Base-by-base conservation (phyloP, 75 land plant genomes). In the Ceratopteris richardii region DNA sequence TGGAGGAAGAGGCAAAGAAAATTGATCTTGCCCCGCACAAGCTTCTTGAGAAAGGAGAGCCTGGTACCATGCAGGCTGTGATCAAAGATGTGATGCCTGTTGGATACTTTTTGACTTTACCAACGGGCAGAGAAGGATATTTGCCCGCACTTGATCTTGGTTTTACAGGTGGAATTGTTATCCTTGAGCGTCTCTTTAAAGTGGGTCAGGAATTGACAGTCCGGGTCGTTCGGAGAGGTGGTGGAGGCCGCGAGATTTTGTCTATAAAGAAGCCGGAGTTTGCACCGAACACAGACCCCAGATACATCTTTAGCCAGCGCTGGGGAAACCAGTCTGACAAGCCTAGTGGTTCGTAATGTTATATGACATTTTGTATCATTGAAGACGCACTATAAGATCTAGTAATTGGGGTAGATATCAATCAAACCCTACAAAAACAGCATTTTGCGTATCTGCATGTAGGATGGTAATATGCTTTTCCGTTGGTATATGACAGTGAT, bases 41-140 rank as follows among this genome's bases (percentile, higher is more conserved):
- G 50, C 50, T 46, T 17, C 50, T 46, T n/a, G 50, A 46, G 50
- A 46, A 46, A 14, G 50, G 50, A 2, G 50, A 46, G 50, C 22
- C 50, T 21, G 50, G 50, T 17, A 46, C 50, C 18, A 46, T 46
- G 50, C 50, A 46, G 22, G 50, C 13, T 5, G 17, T 46, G 13
- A 46, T 46, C 50, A 46, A 46, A 17, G 50, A 46, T 46, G 50
- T 46, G 50, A 46, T 46, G 50, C 50, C 50, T n/a, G 50, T 46
- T 2, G 50, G 12, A 17, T 46, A 46, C 17, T 46, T 4, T 21
- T 18, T 46, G 22, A 46, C 50, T 46, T 17, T 46, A 2, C 50
- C 50, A 5, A 46, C 50, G 14, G 50, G 50, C 2, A 46, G 50
- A 21, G 50, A 46, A 21, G 50, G 50, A n/a, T 46, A 46, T 21